phyloP scores from a whole-genome alignment of 305 asterid species.

The Fraxinus sp. region DNA sequence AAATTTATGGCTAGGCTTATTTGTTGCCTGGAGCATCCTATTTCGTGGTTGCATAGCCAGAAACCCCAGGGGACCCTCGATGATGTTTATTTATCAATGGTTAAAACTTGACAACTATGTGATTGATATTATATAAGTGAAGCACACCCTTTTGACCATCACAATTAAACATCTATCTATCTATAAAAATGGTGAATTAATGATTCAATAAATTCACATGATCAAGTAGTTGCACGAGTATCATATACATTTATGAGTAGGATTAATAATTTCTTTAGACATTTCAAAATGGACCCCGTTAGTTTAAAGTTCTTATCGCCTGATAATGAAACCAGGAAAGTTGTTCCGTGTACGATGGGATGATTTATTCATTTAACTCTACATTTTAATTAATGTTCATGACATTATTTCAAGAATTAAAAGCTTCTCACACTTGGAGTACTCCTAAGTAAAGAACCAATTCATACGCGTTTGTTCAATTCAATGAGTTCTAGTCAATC shows the following conservation, averaged over 20 bases:
- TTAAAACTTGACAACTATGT: background rate
- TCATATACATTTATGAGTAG: background rate
- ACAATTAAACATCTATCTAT: background rate
- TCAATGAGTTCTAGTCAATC: no score
- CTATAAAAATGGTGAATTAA: background rate
- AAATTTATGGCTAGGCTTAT: background rate
- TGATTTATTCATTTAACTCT: background rate
- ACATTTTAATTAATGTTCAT: background rate
- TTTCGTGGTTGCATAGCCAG: background rate
- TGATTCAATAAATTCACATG: background rate
- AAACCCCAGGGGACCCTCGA: background rate
- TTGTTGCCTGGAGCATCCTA: background rate
- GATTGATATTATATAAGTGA: background rate
- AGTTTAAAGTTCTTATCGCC: conserved; percentile 25
- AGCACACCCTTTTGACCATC: background rate
- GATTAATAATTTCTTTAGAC: background rate
- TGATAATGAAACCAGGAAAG: conserved; percentile 13
- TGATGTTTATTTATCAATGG: background rate
- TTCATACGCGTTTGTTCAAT: no score
- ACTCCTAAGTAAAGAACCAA: background rate
- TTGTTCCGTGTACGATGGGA: conserved; percentile 27
- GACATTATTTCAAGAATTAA: background rate
- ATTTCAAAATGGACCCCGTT: background rate
- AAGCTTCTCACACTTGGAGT: background rate
- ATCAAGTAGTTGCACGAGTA: background rate